Evolutionary conservation across 2,329 filamentous ascomycete species (phyloP).

Genomic region (Clonostachys chloroleuca): DNA sequence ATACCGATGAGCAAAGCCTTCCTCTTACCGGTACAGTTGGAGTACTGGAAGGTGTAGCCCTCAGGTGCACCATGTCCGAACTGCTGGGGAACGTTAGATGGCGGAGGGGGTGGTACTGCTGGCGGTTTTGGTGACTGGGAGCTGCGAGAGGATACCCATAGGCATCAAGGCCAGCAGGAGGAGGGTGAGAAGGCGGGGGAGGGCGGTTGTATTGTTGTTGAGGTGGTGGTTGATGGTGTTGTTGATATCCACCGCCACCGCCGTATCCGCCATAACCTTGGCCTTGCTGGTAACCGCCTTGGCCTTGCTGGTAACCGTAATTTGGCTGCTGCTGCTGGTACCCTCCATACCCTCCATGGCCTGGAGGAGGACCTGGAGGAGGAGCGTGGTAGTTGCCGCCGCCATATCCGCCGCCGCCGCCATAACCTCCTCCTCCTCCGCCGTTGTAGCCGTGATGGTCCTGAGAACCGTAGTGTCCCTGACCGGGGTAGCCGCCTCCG

Average conservation of each 20-base stretch:
- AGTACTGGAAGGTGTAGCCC: slow-evolving; percentile 72
- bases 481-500: slow-evolving; percentile 27
- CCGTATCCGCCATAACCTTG: slow-evolving; percentile 6
- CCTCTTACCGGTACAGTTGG: slow-evolving; percentile 66
- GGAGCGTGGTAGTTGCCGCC: slow-evolving; percentile 3
- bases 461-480: slow-evolving; percentile 28
- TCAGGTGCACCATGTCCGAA: slow-evolving; percentile 66
- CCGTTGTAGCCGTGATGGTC: slow-evolving; percentile 14
- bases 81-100: slow-evolving; percentile 44
- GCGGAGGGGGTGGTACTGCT: slow-evolving; percentile 31
- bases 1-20: slow-evolving; percentile 76
- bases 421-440: slow-evolving; percentile 14
- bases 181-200: slow-evolving; percentile 26
- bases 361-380: slow-evolving; percentile 10
- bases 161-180: slow-evolving; percentile 34
- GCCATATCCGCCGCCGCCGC: slow-evolving; percentile 8
- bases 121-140: slow-evolving; percentile 13
- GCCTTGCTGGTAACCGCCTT: slow-evolving; percentile 10
- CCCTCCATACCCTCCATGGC: slow-evolving; percentile 11
- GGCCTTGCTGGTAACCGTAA: slow-evolving; percentile 12
- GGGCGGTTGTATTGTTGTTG: slow-evolving; percentile 10
- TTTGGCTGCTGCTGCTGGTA: slow-evolving; percentile 6
- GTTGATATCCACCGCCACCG: slow-evolving; percentile 8
- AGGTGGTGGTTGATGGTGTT: slow-evolving; percentile 9
- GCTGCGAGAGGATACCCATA: slow-evolving; percentile 39